A percentile compares a stretch with the other conserved stretches of the same genome.
Evolutionary conservation across 495 filamentous ascomycete genomes (phyloP).

Genomic region (Neurospora tetrasperma): DNA sequence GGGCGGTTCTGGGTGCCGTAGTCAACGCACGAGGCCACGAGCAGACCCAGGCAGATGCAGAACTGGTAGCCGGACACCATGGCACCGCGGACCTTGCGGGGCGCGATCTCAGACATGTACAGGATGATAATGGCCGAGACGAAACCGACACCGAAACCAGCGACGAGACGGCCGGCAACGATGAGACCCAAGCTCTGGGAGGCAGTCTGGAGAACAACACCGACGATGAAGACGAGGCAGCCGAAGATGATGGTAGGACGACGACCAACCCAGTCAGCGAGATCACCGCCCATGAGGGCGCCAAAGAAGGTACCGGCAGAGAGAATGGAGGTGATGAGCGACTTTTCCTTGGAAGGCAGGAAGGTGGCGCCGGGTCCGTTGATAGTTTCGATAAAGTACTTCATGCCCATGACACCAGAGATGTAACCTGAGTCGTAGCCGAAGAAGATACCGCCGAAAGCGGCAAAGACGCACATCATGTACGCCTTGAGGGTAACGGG

Average conservation of each 20-base stretch:
- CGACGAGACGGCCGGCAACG: slow-evolving; percentile 49
- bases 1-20: slow-evolving; percentile 56
- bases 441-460: slow-evolving; percentile 59
- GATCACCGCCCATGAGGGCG: slow-evolving; percentile 55
- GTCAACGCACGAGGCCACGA: slow-evolving; percentile 60
- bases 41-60: slow-evolving; percentile 61
- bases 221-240: slow-evolving; percentile 52
- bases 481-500: slow-evolving; percentile 56
- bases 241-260: slow-evolving; percentile 56
- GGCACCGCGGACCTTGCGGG: slow-evolving; percentile 59
- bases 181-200: slow-evolving; percentile 19
- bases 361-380: slow-evolving; percentile 25
- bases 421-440: slow-evolving; percentile 58
- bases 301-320: slow-evolving; percentile 52
- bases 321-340: slow-evolving; percentile 64
- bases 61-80: slow-evolving; percentile 71
- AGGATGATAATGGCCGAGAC: slow-evolving; percentile 63
- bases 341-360: slow-evolving; percentile 35
- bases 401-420: slow-evolving; percentile 47
- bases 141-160: slow-evolving; percentile 52
- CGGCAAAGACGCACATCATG: slow-evolving; percentile 56
- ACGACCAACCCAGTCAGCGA: slow-evolving; percentile 60
- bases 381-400: slow-evolving; percentile 41
- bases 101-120: slow-evolving; percentile 61
- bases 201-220: slow-evolving; percentile 50